phyloP scores from a whole-genome alignment of 768 basidiomycete genomes.

The Trametes coccinea region DNA sequence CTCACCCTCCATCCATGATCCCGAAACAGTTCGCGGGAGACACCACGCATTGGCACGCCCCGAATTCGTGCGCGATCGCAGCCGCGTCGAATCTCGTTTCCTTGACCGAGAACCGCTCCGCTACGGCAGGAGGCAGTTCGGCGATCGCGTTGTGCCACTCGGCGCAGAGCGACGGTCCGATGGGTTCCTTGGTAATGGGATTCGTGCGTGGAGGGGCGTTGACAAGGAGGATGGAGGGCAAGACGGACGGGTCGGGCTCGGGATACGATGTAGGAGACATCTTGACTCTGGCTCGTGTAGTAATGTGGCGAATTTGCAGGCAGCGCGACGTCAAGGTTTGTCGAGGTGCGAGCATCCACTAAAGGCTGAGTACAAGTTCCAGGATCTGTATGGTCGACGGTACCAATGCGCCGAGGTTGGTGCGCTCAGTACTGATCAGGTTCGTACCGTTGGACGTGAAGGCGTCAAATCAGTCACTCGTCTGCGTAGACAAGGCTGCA shows the following conservation, averaged over 20 bases:
- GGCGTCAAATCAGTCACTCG: no score
- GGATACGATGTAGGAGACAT: neutral
- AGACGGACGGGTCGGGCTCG: constrained; percentile 5
- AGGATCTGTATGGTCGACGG: no score
- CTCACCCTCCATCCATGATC: constrained; percentile 27
- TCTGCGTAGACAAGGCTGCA: no score
- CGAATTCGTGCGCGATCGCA: constrained; percentile 10
- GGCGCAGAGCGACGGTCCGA: constrained; percentile 6
- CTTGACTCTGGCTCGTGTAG: neutral
- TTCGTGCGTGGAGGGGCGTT: constrained; percentile 5
- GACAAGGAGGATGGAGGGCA: constrained; percentile 11
- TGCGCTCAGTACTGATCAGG: no score
- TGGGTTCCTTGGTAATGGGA: neutral
- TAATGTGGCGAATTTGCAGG: no score
- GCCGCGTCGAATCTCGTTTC: constrained; percentile 8
- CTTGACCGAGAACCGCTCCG: constrained; percentile 12
- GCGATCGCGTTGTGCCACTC: constrained; percentile 11
- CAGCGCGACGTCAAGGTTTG: no score
- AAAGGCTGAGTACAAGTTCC: no score
- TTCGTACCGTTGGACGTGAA: no score
- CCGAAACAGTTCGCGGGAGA: constrained; percentile 28
- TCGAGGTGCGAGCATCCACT: no score
- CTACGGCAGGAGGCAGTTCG: constrained; percentile 3
- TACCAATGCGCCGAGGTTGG: no score
- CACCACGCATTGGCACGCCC: constrained; percentile 22